A percentile compares a stretch with the other conserved stretches of the same genome.
Conservation (phyloP, 495 filamentous ascomycete species). For the Penicillium angulare region DNA sequence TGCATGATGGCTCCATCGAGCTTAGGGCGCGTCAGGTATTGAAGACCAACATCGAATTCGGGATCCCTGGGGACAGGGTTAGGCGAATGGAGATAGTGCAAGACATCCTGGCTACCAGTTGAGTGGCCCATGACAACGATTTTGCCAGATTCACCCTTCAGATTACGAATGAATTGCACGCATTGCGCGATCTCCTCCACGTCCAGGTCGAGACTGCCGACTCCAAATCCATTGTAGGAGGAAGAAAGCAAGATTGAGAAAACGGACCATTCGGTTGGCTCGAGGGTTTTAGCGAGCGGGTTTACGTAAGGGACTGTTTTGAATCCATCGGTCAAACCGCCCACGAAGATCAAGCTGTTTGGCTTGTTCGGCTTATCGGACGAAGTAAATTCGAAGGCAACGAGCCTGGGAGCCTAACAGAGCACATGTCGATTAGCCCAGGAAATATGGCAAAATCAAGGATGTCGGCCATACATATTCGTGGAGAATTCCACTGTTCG, state of each 20-base stretch:
- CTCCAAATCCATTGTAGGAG: constrained; percentile 74
- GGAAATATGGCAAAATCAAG: neutral
- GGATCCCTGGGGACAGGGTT: constrained; percentile 28
- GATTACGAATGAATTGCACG: constrained; percentile 66
- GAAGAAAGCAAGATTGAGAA: constrained; percentile 60
- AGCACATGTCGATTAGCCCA: constrained; percentile 7
- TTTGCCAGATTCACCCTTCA: constrained; percentile 47
- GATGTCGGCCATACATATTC: constrained; percentile 37
- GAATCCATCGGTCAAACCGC: constrained; percentile 79
- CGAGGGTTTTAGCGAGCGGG: constrained; percentile 53
- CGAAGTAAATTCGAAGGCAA: constrained; percentile 57
- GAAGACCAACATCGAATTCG: constrained; percentile 23
- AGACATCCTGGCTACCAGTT: constrained; percentile 82
- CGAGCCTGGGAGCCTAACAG: constrained; percentile 50
- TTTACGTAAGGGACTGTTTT: constrained; percentile 63
- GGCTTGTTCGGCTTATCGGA: constrained; percentile 29
- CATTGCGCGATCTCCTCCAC: constrained; percentile 68
- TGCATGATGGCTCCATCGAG: constrained; percentile 84
- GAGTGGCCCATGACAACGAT: constrained; percentile 89
- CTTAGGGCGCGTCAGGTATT: constrained; percentile 30
- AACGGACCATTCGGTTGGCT: constrained; percentile 59
- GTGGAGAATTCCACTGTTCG: constrained; percentile 36
- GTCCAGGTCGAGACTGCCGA: constrained; percentile 64
- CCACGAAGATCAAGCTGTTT: constrained; percentile 79
- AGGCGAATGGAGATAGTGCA: constrained; percentile 64